A percentile compares a stretch with the other conserved stretches of the same genome.
phyloP scores from a whole-genome alignment of 75 land plant species.

The Pinus taeda region DNA sequence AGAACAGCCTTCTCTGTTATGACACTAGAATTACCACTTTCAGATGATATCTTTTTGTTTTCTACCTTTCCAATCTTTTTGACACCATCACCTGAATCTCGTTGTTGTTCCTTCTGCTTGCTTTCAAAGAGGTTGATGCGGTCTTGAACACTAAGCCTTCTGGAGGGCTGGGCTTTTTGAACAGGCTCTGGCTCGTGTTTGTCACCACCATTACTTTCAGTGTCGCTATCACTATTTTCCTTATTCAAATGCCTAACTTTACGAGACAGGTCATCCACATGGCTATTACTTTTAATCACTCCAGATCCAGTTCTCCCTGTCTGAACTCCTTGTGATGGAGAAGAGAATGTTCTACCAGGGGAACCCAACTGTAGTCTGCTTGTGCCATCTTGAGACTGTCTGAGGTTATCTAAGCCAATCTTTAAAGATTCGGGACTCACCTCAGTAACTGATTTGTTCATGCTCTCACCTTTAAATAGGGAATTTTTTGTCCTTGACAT shows the following conservation, averaged over 20 bases:
- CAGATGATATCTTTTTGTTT: slow-evolving; percentile 17
- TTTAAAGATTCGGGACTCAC: neutral
- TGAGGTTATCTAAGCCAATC: neutral
- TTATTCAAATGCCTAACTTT: slow-evolving; percentile 13
- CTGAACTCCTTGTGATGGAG: slow-evolving; percentile 84
- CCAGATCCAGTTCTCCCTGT: slow-evolving; percentile 66
- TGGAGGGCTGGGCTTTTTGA: slow-evolving; percentile 29
- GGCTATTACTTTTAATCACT: slow-evolving; percentile 25
- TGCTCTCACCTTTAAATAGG: neutral
- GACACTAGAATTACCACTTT: slow-evolving; percentile 9
- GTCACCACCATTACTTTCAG: slow-evolving; percentile 28
- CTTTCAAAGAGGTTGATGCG: slow-evolving; percentile 75
- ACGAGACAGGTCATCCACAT: slow-evolving; percentile 41
- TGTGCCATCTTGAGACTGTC: slow-evolving; percentile 2
- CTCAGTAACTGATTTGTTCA: neutral
- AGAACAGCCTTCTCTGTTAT: slow-evolving; percentile 50
- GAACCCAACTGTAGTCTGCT: neutral
- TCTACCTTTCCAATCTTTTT: slow-evolving; percentile 4
- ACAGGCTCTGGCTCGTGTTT: slow-evolving; percentile 19
- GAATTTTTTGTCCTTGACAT: slow-evolving; percentile 1
- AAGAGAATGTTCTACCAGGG: slow-evolving; percentile 58
- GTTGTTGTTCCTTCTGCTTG: slow-evolving; percentile 27
- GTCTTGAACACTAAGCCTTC: slow-evolving; percentile 76
- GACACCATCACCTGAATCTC: neutral
- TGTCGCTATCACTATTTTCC: slow-evolving; percentile 24